Conservation (phyloP, 495 filamentous ascomycete genomes). For the Aspergillus affinis region DNA sequence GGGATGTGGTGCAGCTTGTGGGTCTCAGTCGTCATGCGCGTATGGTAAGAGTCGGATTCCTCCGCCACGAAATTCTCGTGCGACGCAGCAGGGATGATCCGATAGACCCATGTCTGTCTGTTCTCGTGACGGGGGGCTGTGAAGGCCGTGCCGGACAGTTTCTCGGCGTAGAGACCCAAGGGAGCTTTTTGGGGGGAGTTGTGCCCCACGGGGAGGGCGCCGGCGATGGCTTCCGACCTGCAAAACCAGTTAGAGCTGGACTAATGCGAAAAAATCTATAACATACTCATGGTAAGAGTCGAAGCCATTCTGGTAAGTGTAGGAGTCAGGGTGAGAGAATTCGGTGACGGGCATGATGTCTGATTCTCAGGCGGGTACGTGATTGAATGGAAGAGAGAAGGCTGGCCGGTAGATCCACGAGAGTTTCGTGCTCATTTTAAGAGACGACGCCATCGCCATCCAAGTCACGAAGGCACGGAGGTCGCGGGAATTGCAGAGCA, state of each 20-base stretch:
- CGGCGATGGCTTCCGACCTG: conserved; percentile 54
- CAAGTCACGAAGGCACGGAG: not conserved
- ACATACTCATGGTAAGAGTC: conserved; percentile 59
- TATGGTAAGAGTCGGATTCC: conserved; percentile 55
- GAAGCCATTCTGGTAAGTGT: conserved; percentile 59
- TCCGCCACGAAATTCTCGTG: conserved; percentile 70
- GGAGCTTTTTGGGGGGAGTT: conserved; percentile 90
- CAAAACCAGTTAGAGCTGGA: not conserved
- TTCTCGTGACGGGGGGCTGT: conserved; percentile 88
- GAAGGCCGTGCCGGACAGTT: conserved; percentile 91
- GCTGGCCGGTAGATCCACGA: not conserved
- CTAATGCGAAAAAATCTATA: not conserved
- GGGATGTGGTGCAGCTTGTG: conserved; percentile 65
- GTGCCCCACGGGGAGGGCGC: conserved; percentile 63
- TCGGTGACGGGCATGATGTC: conserved; percentile 55
- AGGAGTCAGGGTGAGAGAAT: conserved; percentile 55
- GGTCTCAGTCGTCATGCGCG: conserved; percentile 46
- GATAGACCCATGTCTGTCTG: conserved; percentile 92
- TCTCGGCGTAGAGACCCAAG: conserved; percentile 85
- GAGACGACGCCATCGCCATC: not conserved
- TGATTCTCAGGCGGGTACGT: not conserved
- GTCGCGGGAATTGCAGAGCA: not conserved
- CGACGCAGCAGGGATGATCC: conserved; percentile 79
- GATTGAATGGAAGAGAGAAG: not conserved
- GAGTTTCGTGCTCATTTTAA: not conserved